Conservation (phyloP, 2,329 filamentous ascomycete genomes). For the Xenoacremonium recifei region DNA sequence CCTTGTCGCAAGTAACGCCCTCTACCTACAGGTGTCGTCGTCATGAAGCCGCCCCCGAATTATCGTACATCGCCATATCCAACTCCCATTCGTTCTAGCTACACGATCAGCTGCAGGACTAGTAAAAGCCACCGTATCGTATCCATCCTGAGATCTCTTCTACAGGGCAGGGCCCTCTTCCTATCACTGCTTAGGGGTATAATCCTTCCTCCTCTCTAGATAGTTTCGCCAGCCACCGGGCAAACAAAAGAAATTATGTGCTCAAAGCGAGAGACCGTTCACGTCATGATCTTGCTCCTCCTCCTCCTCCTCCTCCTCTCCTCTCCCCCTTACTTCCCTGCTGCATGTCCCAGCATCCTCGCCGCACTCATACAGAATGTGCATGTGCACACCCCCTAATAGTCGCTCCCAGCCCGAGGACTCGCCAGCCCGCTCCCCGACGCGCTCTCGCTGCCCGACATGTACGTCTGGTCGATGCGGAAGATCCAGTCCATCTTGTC, state of each 20-base stretch:
- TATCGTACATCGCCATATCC: no score
- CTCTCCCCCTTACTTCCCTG: background rate
- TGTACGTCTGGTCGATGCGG: conserved; percentile 80
- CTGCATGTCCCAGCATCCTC: no score
- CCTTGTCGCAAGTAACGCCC: no score
- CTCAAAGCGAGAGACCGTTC: conserved; percentile 23
- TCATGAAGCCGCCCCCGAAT: no score
- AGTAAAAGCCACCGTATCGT: no score
- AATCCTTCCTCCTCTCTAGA: conserved; percentile 28
- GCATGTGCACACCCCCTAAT: no score
- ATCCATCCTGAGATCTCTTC: no score
- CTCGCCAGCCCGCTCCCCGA: conserved; percentile 36
- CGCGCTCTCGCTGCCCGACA: conserved; percentile 45
- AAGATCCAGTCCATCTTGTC: conserved; percentile 98
- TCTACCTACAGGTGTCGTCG: no score
- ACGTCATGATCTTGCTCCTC: conserved; percentile 23
- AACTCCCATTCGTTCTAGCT: background rate
- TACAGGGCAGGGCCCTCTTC: no score
- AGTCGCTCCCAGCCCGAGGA: conserved; percentile 32
- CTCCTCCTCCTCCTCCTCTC: conserved; percentile 4
- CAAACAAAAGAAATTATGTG: conserved; percentile 27
- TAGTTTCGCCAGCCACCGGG: conserved; percentile 26
- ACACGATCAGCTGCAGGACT: background rate
- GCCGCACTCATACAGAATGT: no score
- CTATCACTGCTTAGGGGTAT: conserved; percentile 28